These are phyloP conservation scores for Monilinia fructigena DNA, from an alignment of 2,329 filamentous ascomycete genomes.

Conservation along the genomic window DNA sequence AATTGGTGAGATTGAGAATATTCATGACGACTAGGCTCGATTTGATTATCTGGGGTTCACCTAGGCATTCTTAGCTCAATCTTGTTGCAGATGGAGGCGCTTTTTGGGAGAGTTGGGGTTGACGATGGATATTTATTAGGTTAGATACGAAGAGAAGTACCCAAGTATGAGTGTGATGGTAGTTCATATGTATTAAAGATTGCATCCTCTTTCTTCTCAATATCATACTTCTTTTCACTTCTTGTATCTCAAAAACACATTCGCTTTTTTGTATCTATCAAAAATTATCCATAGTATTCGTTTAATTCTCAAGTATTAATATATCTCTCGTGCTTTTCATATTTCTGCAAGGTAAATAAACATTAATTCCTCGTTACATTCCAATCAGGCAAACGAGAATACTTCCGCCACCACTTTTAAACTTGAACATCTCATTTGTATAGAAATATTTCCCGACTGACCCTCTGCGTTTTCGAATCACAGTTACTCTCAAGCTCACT, in stretches of 20 bases:
- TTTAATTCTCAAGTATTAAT: background rate
- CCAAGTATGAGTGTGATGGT: background rate
- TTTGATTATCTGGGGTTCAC: background rate
- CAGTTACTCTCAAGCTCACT: slow-evolving; percentile 5
- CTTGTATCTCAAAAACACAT: background rate
- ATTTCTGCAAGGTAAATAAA: slow-evolving; percentile 20
- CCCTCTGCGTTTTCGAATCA: background rate
- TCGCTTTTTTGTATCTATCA: slow-evolving; percentile 9
- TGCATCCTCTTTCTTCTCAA: background rate
- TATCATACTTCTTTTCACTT: background rate
- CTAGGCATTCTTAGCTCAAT: background rate
- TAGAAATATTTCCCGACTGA: background rate
- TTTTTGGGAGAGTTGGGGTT: slow-evolving; percentile 10
- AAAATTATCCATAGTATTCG: background rate
- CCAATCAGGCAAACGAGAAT: slow-evolving; percentile 11
- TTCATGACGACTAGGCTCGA: background rate
- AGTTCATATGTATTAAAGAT: background rate
- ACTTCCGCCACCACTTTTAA: slow-evolving; percentile 23
- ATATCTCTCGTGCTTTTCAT: background rate
- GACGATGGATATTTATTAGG: background rate
- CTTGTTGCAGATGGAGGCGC: slow-evolving; percentile 16
- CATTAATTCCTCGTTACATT: slow-evolving; percentile 22
- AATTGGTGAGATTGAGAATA: background rate
- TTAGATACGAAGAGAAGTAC: background rate
- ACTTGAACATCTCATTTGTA: slow-evolving; percentile 10